Conservation (phyloP, 768 basidiomycete genomes). For the Kwoniella botswanensis region DNA sequence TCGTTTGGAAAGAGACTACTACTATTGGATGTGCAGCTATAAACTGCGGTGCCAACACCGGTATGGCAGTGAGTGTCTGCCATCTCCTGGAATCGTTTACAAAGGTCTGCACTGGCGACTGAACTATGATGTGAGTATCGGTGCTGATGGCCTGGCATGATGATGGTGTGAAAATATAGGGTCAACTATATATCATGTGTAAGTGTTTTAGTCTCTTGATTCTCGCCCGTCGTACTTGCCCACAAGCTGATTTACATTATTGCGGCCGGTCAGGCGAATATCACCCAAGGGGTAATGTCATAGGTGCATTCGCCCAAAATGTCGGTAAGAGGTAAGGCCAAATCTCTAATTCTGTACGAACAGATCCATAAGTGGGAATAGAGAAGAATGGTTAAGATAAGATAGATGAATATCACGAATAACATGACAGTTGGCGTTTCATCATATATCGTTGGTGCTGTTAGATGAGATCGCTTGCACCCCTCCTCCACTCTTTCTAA, state of each 20-base stretch:
- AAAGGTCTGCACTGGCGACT: too few species aligned
- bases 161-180: background rate
- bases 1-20: constrained; percentile 46
- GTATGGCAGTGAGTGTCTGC: constrained; percentile 1
- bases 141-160: too few species aligned
- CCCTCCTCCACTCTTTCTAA: too few species aligned
- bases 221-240: too few species aligned
- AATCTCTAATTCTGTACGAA: background rate
- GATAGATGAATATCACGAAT: background rate
- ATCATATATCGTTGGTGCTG: too few species aligned
- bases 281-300: constrained; percentile 29
- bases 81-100: too few species aligned
- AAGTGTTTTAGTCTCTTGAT: background rate
- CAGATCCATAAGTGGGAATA: background rate
- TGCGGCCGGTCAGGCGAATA: constrained; percentile 29
- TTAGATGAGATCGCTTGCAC: too few species aligned
- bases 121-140: too few species aligned
- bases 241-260: too few species aligned
- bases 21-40: constrained; percentile 43
- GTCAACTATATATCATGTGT: constrained; percentile 22
- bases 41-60: constrained; percentile 28
- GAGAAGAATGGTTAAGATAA: background rate
- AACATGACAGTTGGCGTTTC: background rate
- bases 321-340: constrained; percentile 18
- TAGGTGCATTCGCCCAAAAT: constrained; percentile 26